These are phyloP conservation scores for Talaromyces stipitatus DNA, from an alignment of 495 filamentous ascomycete species.

Conservation along the genomic window DNA sequence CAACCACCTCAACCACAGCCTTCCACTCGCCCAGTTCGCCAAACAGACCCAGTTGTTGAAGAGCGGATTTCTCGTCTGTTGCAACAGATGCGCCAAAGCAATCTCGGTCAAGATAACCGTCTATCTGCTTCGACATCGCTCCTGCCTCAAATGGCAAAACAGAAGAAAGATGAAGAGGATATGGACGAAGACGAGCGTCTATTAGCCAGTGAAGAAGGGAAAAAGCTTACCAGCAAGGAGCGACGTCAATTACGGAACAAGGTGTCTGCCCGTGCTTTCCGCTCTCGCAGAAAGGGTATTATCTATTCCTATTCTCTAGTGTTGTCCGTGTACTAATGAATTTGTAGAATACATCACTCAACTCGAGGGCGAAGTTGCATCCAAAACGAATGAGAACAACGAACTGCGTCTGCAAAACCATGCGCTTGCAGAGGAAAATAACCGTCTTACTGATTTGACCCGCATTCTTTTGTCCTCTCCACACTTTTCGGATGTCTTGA, in stretches of 20 bases:
- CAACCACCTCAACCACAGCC: slow-evolving; percentile 13
- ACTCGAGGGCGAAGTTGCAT: slow-evolving; percentile 77
- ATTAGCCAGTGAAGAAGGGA: slow-evolving; percentile 90
- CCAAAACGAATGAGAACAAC: slow-evolving; percentile 60
- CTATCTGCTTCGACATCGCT: slow-evolving; percentile 33
- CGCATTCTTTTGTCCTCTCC: slow-evolving; percentile 78
- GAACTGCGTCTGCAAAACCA: slow-evolving; percentile 68
- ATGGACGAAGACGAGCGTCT: slow-evolving; percentile 98
- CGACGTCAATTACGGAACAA: slow-evolving; percentile 94
- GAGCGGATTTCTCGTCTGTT: slow-evolving; percentile 81
- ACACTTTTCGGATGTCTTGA: slow-evolving; percentile 76
- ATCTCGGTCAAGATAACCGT: slow-evolving; percentile 44
- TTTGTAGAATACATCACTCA: slow-evolving; percentile 82
- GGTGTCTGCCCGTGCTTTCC: slow-evolving; percentile 94
- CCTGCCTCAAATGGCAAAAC: slow-evolving; percentile 45
- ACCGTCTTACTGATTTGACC: slow-evolving; percentile 66
- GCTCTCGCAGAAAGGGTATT: slow-evolving; percentile 88
- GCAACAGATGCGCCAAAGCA: slow-evolving; percentile 71
- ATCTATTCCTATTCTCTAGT: slow-evolving; percentile 2
- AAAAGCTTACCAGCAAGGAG: slow-evolving; percentile 93
- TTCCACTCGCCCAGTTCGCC: slow-evolving; percentile 36
- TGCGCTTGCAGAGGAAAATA: slow-evolving; percentile 70
- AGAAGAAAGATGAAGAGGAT: slow-evolving; percentile 87
- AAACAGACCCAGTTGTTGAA: slow-evolving; percentile 63
- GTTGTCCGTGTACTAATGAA: slow-evolving; percentile 36